Base-by-base conservation (phyloP, 1,139 yeast species). In the Diutina scorzettiae region DNA sequence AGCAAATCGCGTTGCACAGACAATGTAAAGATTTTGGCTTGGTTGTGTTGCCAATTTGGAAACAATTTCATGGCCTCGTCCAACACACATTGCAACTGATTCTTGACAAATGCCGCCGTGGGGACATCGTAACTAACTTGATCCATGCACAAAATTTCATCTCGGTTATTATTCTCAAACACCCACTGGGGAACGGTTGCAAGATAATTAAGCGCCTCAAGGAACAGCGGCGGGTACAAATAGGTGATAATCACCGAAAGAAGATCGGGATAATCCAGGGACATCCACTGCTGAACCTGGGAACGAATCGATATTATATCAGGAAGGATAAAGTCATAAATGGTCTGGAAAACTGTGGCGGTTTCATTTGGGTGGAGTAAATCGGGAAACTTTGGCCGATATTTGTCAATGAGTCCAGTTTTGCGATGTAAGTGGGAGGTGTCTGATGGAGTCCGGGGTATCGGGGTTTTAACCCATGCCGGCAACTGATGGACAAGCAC, bases 281-380 rank as follows among this genome's bases (percentile, higher is more conserved):
- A 21, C 28, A 34, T 21, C 39, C 25, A 23, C 18, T 23, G 39
- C 8, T 18, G n/a, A 12, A 23, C 28, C 24, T 20, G 28, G 17
- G 17, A n/a, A 12, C 20, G 5, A 12, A 34, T 34, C 8, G 39
- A 27, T 7, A 21, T n/a, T 9, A 34, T 9, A 19, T 34, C 39
- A 12, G 39, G 27, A 11, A 7, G 25, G 11, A 34, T 16, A 21
- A 34, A 34, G 27, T 34, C 39, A 23, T 34, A 23, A 14, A 34
- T 34, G n/a, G 39, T 34, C 17, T 17, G 25, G 28, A 34, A 34
- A 11, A 34, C 39, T 19, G 23, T 23, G 27, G 39, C 12, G 27
- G 39, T 34, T 23, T 34, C 39, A 3, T 23, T 20, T 28, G 39
- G 29, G 9, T 5, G 17, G 8, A n/a, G 17, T 20, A 34, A 23